These are phyloP conservation scores for Boletus coccyginus DNA, from an alignment of 768 basidiomycete genomes.

Conservation along the genomic window DNA sequence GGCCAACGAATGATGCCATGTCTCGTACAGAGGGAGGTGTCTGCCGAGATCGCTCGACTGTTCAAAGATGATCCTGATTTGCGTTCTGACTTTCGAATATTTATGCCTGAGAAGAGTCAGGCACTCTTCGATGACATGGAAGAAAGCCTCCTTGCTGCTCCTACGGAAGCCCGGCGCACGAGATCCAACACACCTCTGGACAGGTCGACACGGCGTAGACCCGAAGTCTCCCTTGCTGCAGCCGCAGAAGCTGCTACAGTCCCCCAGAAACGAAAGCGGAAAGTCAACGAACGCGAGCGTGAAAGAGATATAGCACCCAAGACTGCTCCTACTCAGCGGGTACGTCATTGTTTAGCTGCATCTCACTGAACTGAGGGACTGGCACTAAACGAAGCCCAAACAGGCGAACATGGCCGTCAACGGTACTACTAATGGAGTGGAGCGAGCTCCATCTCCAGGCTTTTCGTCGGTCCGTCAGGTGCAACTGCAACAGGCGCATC, in stretches of 20 bases:
- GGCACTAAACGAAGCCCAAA: conserved; percentile 16
- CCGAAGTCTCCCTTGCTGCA: conserved; percentile 44
- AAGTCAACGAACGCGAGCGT: conserved; percentile 43
- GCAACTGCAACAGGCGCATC: conserved; percentile 24
- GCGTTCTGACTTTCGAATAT: conserved; percentile 68
- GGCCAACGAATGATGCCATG: not conserved
- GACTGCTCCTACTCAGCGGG: conserved; percentile 22
- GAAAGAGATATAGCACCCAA: conserved; percentile 32
- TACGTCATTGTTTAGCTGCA: conserved; percentile 9
- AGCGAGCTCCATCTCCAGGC: conserved; percentile 23
- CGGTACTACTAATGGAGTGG: conserved; percentile 16
- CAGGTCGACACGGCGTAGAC: conserved; percentile 41
- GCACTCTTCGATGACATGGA: conserved; percentile 46
- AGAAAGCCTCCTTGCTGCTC: conserved; percentile 27
- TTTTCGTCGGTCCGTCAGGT: conserved; percentile 21
- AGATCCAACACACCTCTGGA: conserved; percentile 36
- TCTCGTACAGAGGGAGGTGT: conserved; percentile 53
- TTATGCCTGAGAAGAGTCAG: conserved; percentile 64
- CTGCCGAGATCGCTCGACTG: conserved; percentile 60
- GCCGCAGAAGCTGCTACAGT: conserved; percentile 37
- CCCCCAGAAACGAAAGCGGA: conserved; percentile 71
- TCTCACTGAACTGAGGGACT: not conserved
- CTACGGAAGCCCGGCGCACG: conserved; percentile 28
- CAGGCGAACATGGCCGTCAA: conserved; percentile 21
- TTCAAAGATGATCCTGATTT: conserved; percentile 78